Evolutionary conservation across 495 filamentous ascomycete species (phyloP).

Genomic region (Bathelium albidoporum): DNA sequence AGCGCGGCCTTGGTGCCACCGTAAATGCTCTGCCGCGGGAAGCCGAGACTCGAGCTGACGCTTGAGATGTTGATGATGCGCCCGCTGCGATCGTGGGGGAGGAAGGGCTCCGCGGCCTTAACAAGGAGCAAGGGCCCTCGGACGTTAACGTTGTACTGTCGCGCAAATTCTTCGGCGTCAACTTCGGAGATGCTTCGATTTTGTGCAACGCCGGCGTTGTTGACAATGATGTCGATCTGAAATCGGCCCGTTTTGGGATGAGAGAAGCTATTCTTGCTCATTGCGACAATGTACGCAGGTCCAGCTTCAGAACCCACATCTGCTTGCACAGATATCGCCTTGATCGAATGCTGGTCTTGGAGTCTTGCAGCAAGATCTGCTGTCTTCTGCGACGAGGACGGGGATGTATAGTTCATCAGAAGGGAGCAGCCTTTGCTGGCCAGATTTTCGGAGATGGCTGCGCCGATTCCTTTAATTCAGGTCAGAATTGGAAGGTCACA

Average conservation of each 20-base stretch:
- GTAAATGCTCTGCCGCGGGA: slow-evolving; percentile 64
- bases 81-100: slow-evolving; percentile 63
- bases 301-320: slow-evolving; percentile 42
- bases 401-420: slow-evolving; percentile 35
- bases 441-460: slow-evolving; percentile 64
- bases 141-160: slow-evolving; percentile 73
- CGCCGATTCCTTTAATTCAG: slow-evolving; percentile 60
- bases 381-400: slow-evolving; percentile 31
- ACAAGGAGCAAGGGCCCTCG: slow-evolving; percentile 73
- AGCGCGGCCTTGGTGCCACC: slow-evolving; percentile 82
- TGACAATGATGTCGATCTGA: slow-evolving; percentile 77
- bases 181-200: slow-evolving; percentile 33
- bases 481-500: neutral
- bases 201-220: slow-evolving; percentile 75
- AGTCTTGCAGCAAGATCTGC: slow-evolving; percentile 31
- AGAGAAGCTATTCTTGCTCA: slow-evolving; percentile 43
- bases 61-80: slow-evolving; percentile 72
- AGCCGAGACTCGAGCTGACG: slow-evolving; percentile 59
- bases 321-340: slow-evolving; percentile 45
- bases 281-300: slow-evolving; percentile 34
- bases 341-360: slow-evolving; percentile 28
- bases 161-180: slow-evolving; percentile 54
- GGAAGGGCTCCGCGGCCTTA: slow-evolving; percentile 56
- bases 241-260: slow-evolving; percentile 41
- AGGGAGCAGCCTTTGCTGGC: slow-evolving; percentile 37